Conservation (phyloP, 1,139 yeast genomes). For the Hyphopichia wangnamkhiaoensis region DNA sequence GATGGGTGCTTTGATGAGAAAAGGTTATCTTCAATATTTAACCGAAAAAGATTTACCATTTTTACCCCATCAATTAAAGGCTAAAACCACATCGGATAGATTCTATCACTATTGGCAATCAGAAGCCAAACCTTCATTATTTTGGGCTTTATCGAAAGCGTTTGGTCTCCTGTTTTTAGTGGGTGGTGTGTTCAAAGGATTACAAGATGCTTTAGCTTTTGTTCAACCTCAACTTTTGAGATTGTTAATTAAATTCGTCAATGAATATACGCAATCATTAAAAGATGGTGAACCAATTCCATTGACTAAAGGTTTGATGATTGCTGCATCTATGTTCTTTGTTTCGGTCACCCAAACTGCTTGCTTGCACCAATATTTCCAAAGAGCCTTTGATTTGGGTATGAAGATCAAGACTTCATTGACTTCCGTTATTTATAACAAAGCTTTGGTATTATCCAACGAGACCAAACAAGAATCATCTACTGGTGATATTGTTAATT, state of each 20-base stretch:
- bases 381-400: conserved; percentile 84
- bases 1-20: conserved; percentile 90
- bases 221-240: conserved; percentile 86
- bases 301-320: conserved; percentile 76
- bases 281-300: conserved; percentile 49
- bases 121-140: conserved; percentile 59
- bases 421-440: conserved; percentile 76
- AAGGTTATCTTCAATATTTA: conserved; percentile 74
- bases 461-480: conserved; percentile 79
- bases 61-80: conserved; percentile 65
- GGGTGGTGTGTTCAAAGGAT: conserved; percentile 76
- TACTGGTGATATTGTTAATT: conserved; percentile 96
- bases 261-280: conserved; percentile 59
- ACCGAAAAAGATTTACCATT: conserved; percentile 80
- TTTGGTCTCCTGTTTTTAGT: conserved; percentile 70
- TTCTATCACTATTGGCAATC: conserved; percentile 67
- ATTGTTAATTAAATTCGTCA: conserved; percentile 76
- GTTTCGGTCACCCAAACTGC: conserved; percentile 84
- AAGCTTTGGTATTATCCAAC: conserved; percentile 76
- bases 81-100: conserved; percentile 47
- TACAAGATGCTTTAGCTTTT: conserved; percentile 82
- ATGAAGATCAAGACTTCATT: conserved; percentile 85
- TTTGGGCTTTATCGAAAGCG: conserved; percentile 60
- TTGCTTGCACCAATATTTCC: conserved; percentile 88
- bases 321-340: conserved; percentile 80